Evolutionary conservation across 192 early-diverging fungal genomes (phyloP), one percentile per base, ranked within the genome.

Genomic region (Rhizophagus clarus): DNA sequence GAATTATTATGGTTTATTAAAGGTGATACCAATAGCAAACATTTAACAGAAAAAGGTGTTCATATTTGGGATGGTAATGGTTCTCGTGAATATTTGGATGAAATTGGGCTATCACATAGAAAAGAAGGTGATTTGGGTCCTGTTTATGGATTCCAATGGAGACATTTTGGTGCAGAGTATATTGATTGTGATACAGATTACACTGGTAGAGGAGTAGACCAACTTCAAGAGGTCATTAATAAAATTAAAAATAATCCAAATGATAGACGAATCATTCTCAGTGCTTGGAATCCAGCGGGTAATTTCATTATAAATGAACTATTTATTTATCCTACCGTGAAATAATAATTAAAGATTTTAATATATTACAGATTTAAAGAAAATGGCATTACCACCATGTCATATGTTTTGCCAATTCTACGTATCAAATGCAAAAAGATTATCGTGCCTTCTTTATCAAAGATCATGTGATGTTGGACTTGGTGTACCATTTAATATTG

Each of bases 111-210:
- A 26, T 37, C 79, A 0, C 79, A 97, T 77, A 88, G 93, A 32
- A 87, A 91, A 47, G 93, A 93, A 51, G 97, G 97, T 20, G 98
- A 98, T 74, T 81, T 99, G 31, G 97, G 97, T 0, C 95, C 95
- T 1, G 95, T 99, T 26, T 99, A 99, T 79, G 98, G 98, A 17
- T 99, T 96, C 85, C 98, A 99, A 80, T 99, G 98, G 98, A 87
- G 98, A 37, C 96, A 99, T 81, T 99, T 99, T 90, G 98, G 98
- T 0, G 98, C 98, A 1, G 81, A 92, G 68, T 99, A 99, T 82
- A 80, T 84, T 62, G 91, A 92, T 72, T 91, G 90, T 42, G 92
- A 98, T 77, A 88, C 90, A 1, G 95, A 98, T 77, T 99, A 99
- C 77, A 88, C 91, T 4, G 95, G 94, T 15, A 82, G 94, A 82